These are phyloP conservation scores for Colletotrichum spinosum DNA, from an alignment of 2,329 filamentous ascomycete genomes.

Conservation along the genomic window DNA sequence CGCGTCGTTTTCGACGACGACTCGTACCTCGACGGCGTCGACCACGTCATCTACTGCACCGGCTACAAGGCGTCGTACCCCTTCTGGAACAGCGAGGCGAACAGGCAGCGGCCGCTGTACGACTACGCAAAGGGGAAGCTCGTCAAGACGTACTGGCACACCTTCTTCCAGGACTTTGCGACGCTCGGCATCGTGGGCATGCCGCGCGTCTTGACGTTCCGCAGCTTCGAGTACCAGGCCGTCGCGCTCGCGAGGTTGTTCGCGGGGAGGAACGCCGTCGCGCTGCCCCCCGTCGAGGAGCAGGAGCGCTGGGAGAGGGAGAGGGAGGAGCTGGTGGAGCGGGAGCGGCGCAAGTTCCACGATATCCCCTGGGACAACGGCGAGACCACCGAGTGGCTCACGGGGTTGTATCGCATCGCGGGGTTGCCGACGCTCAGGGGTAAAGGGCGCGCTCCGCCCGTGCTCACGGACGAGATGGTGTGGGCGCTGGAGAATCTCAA, in stretches of 20 bases:
- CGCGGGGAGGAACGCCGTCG: constrained; percentile 51
- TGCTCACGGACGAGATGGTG: constrained; percentile 54
- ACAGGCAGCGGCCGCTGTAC: constrained; percentile 58
- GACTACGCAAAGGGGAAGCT: constrained; percentile 61
- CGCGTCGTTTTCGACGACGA: constrained; percentile 56
- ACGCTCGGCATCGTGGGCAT: constrained; percentile 64
- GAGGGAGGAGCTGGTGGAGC: constrained; percentile 45
- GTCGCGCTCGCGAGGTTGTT: constrained; percentile 63
- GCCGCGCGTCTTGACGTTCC: constrained; percentile 62
- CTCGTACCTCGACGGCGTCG: constrained; percentile 49
- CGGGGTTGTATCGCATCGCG: constrained; percentile 58
- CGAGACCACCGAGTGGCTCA: constrained; percentile 61
- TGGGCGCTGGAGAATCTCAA: constrained; percentile 61
- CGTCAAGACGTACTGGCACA: constrained; percentile 61
- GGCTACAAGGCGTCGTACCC: constrained; percentile 57
- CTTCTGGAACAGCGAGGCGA: constrained; percentile 60
- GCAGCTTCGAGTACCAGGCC: constrained; percentile 68
- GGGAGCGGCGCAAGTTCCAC: constrained; percentile 59
- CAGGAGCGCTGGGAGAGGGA: constrained; percentile 60
- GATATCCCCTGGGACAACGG: constrained; percentile 64
- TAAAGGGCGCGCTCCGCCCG: constrained; percentile 59
- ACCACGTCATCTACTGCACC: constrained; percentile 56
- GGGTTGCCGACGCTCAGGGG: constrained; percentile 61
- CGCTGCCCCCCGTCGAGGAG: constrained; percentile 52
- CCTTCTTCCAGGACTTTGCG: constrained; percentile 60